A percentile compares a stretch with the other conserved stretches of the same genome.
phyloP scores from a whole-genome alignment of 2,329 filamentous ascomycete species.

The Rhynchosporium agropyri region DNA sequence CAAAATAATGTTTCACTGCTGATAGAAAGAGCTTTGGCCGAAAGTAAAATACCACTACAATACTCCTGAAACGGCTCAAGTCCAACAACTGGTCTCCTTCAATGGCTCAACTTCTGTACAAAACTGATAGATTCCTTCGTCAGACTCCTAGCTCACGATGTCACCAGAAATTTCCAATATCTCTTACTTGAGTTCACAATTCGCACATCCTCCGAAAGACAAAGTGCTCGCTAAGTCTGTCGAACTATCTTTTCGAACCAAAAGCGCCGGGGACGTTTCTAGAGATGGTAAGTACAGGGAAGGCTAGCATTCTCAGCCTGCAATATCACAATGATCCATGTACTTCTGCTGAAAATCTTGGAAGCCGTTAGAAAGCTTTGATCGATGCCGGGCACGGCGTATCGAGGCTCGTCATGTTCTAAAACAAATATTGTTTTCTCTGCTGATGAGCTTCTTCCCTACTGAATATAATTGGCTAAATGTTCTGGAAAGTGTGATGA shows the following conservation, averaged over 20 bases:
- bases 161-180: not conserved
- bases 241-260: too few relatives aligned
- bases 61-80: not conserved
- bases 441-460: too few relatives aligned
- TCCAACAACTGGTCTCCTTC: too few relatives aligned
- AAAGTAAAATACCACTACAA: not conserved
- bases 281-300: conserved; percentile 12
- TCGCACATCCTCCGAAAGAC: not conserved
- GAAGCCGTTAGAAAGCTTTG: conserved; percentile 25
- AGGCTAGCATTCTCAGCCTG: not conserved
- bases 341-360: not conserved
- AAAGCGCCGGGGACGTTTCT: not conserved
- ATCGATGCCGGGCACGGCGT: conserved; percentile 22
- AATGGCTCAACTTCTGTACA: not conserved
- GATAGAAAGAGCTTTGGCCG: not conserved
- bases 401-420: conserved; percentile 21
- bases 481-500: conserved; percentile 60
- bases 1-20: not conserved
- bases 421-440: too few relatives aligned
- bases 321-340: not conserved
- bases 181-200: not conserved
- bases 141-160: not conserved
- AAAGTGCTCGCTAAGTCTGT: not conserved
- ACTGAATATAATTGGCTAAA: too few relatives aligned
- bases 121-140: not conserved